Base-by-base conservation (phyloP, 257 asterid genomes). In the Jaltomata sinuosa region DNA sequence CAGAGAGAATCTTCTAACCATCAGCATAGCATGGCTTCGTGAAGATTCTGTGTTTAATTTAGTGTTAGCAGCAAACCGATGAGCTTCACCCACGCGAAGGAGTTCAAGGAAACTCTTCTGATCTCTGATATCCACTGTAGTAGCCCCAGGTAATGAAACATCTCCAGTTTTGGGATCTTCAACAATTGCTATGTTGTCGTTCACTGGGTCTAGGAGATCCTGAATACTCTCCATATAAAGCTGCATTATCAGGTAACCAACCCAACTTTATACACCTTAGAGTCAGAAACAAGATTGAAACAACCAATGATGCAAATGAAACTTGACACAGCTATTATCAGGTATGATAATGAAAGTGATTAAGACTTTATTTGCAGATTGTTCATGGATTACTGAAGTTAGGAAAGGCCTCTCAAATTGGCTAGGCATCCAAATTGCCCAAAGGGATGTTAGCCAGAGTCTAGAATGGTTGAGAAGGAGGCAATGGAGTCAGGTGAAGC, bases 31-130 rank as follows among this genome's bases (percentile, higher is more conserved):
- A 88, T 95, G 99, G 85, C 99, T 95, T 25, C 99, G 94, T 19
- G 99, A 95, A 81, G 99, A 95, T 88, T 95, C 98, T 19, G 99
- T 91, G 87, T 95, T 95, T 85, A 95, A 85, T 87, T 93, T 92
- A 80, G 98, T 95, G 80, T 93, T 94, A 57, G 98, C 94, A 79
- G 97, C 97, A 86, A 89, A 90, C 19, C 98, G 93, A 94, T 93
- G 92, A 86, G 98, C 92, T 89, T 94, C 99, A 71, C 98, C 99
- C 86, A 94, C 34, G 27, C 86, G 92, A 52, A 95, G 90, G 27
- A 95, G 89, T 64, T 94, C 95, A 77, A 91, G 50, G 85, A 94
- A 95, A 84, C 90, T 88, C 84, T 86, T 89, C 36, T 91, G 98
- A 84, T 94, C 94, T 87, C 96, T 89, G 76, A 95, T 92, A 83